Evolutionary conservation across 768 basidiomycete genomes (phyloP), one percentile per base, ranked within the genome.

Genomic region (Xerocomellus intermedius): DNA sequence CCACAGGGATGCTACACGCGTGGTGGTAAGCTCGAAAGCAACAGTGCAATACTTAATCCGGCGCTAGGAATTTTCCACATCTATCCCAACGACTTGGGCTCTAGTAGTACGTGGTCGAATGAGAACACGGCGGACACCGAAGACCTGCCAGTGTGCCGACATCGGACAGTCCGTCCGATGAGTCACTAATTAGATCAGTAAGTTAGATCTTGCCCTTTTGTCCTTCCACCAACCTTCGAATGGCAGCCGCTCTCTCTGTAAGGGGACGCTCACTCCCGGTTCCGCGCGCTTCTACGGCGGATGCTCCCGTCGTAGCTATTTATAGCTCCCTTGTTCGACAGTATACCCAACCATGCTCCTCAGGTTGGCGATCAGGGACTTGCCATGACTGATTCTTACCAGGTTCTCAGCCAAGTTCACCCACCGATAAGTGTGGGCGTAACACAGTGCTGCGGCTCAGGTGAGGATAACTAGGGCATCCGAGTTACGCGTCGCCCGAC

Each of bases 241-340:
- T n/a, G n/a, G n/a, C n/a, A n/a, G n/a, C n/a, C n/a, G 22, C 12
- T 12, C 12, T 45, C 19, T 39, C 49, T 32, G 24, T 33, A 42
- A 32, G 24, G 38, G 33, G 28, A 21, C 19, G 21, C 33, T 38
- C 22, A 16, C 36, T 30, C 26, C 21, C 48, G 39, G 45, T 24
- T 52, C 56, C 52, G 42, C 30, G 6, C n/a, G 21, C 30, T 32
- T 28, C n/a, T 28, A 30, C 17, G 6, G 24, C 17, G 6, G 24
- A 28, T 16, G 54, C 16, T 50, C 45, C 49, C 49, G 32, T 35
- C 10, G 22, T 24, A 21, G 16, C 39, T 53, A 56, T 53, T 56
- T 56, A 24, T 30, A 22, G 32, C 8, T n/a, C 6, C 26, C n/a
- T 24, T 22, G 42, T 39, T 48, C 8, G 19, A 32, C 17, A 32